These are phyloP conservation scores for Aureobasidium sp. DNA, from an alignment of 2,329 filamentous ascomycete species.

Conservation along the genomic window DNA sequence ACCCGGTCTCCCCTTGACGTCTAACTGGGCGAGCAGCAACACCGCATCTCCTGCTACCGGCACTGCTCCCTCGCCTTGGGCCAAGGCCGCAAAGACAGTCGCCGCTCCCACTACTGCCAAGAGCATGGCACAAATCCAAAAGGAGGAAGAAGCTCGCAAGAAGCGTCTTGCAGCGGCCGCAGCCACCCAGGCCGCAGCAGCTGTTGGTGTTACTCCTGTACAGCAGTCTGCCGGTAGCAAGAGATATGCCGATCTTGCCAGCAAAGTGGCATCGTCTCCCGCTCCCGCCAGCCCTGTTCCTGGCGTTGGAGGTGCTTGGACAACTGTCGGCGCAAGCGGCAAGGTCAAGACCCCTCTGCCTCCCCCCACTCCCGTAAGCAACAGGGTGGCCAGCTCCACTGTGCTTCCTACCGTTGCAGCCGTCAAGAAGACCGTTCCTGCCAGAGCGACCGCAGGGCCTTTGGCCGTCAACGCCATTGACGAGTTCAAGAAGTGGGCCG, in stretches of 20 bases:
- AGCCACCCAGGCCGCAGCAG: conserved; percentile 36
- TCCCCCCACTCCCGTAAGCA: conserved; percentile 38
- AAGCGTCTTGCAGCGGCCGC: conserved; percentile 54
- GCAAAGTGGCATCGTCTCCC: conserved; percentile 52
- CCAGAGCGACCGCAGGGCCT: conserved; percentile 46
- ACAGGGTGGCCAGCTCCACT: conserved; percentile 39
- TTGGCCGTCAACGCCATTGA: conserved; percentile 61
- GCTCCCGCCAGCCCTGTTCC: conserved; percentile 28
- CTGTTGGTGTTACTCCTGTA: conserved; percentile 30
- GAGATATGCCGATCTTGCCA: conserved; percentile 88
- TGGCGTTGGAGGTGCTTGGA: conserved; percentile 63
- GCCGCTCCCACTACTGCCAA: conserved; percentile 55
- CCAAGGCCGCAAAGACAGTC: conserved; percentile 47
- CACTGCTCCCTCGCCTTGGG: conserved; percentile 53
- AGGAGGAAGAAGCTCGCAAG: conserved; percentile 88
- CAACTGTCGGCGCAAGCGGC: conserved; percentile 86
- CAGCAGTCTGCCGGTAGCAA: conserved; percentile 54
- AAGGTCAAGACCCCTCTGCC: conserved; percentile 72
- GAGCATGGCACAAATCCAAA: conserved; percentile 90
- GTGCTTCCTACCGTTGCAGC: conserved; percentile 26
- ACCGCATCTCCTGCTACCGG: conserved; percentile 58
- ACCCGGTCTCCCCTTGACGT: conserved; percentile 74
- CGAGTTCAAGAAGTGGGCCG: conserved; percentile 91
- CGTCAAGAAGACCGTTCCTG: conserved; percentile 27
- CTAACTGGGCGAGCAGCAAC: conserved; percentile 81